These are phyloP conservation scores for Zygnema cylindricum DNA, from an alignment of 139 green algal genomes.

Conservation along the genomic window DNA sequence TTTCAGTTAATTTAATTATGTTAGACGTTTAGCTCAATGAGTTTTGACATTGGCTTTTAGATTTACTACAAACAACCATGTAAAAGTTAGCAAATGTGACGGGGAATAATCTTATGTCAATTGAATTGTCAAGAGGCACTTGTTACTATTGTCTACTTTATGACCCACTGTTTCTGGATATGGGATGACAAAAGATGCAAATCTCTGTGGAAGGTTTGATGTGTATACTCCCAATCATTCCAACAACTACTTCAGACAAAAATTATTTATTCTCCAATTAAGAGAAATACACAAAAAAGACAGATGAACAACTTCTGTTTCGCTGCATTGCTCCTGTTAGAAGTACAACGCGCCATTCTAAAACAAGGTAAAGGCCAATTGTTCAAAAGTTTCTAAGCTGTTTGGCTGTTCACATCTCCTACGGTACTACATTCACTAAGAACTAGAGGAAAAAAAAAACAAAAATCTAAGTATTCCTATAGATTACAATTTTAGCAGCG, in stretches of 20 bases:
- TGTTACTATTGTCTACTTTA: neutral
- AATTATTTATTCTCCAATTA: slow-evolving; percentile 20
- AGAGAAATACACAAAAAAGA: neutral
- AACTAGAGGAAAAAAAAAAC: no score
- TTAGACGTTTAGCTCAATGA: no score
- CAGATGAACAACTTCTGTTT: neutral
- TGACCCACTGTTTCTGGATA: no score
- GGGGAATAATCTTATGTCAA: neutral
- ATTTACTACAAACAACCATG: no score
- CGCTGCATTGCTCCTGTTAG: neutral
- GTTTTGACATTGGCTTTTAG: no score
- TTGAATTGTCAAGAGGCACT: neutral
- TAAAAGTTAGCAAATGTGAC: no score
- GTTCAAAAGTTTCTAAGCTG: neutral
- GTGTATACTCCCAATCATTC: neutral
- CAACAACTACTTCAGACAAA: neutral
- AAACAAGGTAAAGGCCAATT: neutral
- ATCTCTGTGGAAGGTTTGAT: neutral
- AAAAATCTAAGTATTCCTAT: no score
- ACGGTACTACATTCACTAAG: no score
- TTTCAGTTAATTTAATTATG: no score
- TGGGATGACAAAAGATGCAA: slow-evolving; percentile 1
- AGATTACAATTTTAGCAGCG: no score
- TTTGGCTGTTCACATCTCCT: no score
- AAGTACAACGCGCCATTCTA: neutral